Percentiles rank a stretch among this genome's conserved stretches.
These are phyloP conservation scores for Castanea sativa DNA, from an alignment of 306 rosid genomes.

Conservation along the genomic window DNA sequence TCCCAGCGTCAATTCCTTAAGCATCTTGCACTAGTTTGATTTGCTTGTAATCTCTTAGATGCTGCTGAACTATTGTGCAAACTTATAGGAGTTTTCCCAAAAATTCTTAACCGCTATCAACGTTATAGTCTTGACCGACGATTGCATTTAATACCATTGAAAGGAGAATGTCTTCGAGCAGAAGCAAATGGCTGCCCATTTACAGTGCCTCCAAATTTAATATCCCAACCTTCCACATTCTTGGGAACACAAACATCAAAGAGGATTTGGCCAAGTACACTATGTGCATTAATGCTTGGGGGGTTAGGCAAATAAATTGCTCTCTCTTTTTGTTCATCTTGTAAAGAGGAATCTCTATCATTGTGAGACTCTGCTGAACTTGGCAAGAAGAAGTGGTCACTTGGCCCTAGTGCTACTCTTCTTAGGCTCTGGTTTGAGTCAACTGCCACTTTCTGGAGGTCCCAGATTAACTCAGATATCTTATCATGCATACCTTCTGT, in stretches of 20 bases:
- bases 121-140: conserved; percentile 74
- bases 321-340: conserved; percentile 53
- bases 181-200: conserved; percentile 67
- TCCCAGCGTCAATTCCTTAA: not conserved
- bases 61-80: conserved; percentile 11
- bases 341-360: conserved; percentile 27
- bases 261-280: conserved; percentile 63
- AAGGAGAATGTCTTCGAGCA: conserved; percentile 51
- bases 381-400: conserved; percentile 69
- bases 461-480: conserved; percentile 62
- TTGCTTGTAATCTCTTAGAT: conserved; percentile 22
- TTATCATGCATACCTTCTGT: conserved; percentile 49
- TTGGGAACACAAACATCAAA: conserved; percentile 73
- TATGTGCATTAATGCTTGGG: conserved; percentile 58
- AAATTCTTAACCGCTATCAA: conserved; percentile 2
- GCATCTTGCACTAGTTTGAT: not conserved
- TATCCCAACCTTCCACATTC: conserved; percentile 76
- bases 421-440: conserved; percentile 62
- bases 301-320: conserved; percentile 40
- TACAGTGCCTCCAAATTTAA: conserved; percentile 51
- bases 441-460: conserved; percentile 65
- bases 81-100: conserved; percentile 14
- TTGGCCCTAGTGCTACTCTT: conserved; percentile 64
- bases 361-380: conserved; percentile 46
- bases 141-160: conserved; percentile 45